Evolutionary conservation across 108 stramenopile genomes (phyloP).

Genomic region (Skeletonema grethae): DNA sequence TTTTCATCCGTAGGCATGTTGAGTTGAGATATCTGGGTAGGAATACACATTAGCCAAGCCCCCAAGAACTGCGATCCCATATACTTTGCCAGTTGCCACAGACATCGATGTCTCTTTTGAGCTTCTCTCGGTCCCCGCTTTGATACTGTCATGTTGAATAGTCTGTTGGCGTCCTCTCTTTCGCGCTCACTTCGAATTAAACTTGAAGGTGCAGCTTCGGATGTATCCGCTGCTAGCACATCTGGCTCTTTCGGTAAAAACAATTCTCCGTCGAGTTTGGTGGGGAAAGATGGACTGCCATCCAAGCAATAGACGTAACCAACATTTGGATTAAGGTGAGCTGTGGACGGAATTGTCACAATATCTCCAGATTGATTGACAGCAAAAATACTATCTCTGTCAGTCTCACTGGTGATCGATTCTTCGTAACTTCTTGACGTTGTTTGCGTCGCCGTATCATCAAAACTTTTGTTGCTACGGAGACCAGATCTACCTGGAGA

Average conservation of each 20-base stretch:
- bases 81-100: conserved; percentile 86
- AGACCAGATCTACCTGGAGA: conserved; percentile 21
- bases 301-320: conserved; percentile 77
- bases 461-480: conserved; percentile 46
- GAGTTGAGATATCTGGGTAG: conserved; percentile 65
- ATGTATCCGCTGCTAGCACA: conserved; percentile 59
- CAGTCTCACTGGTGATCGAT: conserved; percentile 36
- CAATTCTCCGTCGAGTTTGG: conserved; percentile 51
- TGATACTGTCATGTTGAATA: conserved; percentile 62
- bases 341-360: conserved; percentile 65
- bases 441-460: conserved; percentile 43
- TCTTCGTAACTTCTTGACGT: conserved; percentile 35
- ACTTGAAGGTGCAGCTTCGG: conserved; percentile 58
- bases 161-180: conserved; percentile 69
- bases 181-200: conserved; percentile 78
- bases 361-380: conserved; percentile 70
- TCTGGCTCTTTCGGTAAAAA: conserved; percentile 80
- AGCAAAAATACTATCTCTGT: conserved; percentile 47
- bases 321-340: conserved; percentile 46
- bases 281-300: conserved; percentile 86
- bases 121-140: conserved; percentile 51
- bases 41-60: conserved; percentile 80
- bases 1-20: conserved; percentile 60
- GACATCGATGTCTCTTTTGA: conserved; percentile 75
- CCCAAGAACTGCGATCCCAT: conserved; percentile 90